These are phyloP conservation scores for Aspergillus brasiliensis DNA, from an alignment of 2,329 filamentous ascomycete genomes.

Conservation along the genomic window DNA sequence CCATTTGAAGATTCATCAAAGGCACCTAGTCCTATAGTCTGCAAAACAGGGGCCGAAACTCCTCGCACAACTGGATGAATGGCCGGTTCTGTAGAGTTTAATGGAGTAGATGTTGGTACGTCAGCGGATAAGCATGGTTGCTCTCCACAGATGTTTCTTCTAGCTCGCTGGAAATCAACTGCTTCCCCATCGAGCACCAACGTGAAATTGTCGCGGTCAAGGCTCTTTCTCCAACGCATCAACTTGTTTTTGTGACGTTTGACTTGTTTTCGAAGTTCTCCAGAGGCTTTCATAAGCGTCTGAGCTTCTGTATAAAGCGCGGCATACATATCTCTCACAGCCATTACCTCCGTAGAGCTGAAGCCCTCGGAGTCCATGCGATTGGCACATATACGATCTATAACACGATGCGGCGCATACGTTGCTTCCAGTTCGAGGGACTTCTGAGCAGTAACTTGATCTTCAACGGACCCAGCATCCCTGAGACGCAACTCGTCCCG, in stretches of 20 bases:
- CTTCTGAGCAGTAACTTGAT: constrained; percentile 18
- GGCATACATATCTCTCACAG: constrained; percentile 33
- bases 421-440: constrained; percentile 24
- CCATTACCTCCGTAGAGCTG: constrained; percentile 20
- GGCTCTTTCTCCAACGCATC: constrained; percentile 29
- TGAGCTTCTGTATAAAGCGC: constrained; percentile 35
- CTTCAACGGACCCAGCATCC: constrained; percentile 16
- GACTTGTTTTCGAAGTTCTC: constrained; percentile 31
- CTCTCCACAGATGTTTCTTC: background rate
- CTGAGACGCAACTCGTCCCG: constrained; percentile 23
- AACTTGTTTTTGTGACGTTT: constrained; percentile 40
- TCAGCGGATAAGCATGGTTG: background rate
- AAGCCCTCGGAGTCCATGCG: constrained; percentile 1
- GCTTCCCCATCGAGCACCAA: constrained; percentile 28
- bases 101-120: background rate
- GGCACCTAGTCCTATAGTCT: background rate
- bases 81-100: background rate
- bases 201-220: constrained; percentile 35
- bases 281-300: constrained; percentile 30
- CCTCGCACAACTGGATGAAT: background rate
- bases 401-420: constrained; percentile 31
- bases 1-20: background rate
- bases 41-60: background rate
- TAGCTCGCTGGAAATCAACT: constrained; percentile 32
- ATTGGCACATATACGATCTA: constrained; percentile 10